Evolutionary conservation across 176 grass and related monocot genomes (phyloP), one percentile per base, ranked within the genome.

Genomic region (Triticum timopheevii): DNA sequence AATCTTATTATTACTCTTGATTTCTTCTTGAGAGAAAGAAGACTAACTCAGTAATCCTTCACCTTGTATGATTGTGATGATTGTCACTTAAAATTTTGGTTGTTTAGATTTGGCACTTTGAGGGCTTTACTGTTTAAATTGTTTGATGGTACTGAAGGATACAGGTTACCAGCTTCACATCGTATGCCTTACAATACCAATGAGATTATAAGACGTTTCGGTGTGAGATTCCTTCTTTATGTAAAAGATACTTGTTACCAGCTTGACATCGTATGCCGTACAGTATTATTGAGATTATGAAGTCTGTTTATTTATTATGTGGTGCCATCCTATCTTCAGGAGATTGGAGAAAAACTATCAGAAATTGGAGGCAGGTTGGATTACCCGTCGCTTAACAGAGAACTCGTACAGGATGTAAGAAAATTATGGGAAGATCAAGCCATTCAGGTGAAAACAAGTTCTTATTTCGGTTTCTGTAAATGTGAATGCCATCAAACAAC

Each of bases 371-470:
- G 80, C 80, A 90, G 67, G 77, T 88, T 93, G 80, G 88, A 93
- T 81, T 95, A 96, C 82, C 92, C 94, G 69, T 86, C 80, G 10
- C 82, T 98, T 50, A 93, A 69, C 82, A 93, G 93, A 69, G 90
- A 98, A 87, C 82, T 91, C 75, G 76, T 90, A 44, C 71, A 91
- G 15, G 90, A 90, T 82, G 75, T 98, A 24, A 90, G 59, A 59
- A 91, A 82, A 85, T 30, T 96, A 83, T 98, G 92, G 93, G 84
- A 94, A 89, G 94, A 98, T 89, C 75, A 90, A 88, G 94, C 92
- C 67, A 94, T 98, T 94, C 93, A 96, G 94, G 97, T 98, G 61
- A 88, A 81, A 61, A 82, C 7, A 82, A 22, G 6, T 49, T 38
- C 3, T 4, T 17, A 61, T 35, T 45, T 77, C 36, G 67, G 40